Base-by-base conservation (phyloP, 2,329 filamentous ascomycete genomes). In the Hypoxylon sp. region DNA sequence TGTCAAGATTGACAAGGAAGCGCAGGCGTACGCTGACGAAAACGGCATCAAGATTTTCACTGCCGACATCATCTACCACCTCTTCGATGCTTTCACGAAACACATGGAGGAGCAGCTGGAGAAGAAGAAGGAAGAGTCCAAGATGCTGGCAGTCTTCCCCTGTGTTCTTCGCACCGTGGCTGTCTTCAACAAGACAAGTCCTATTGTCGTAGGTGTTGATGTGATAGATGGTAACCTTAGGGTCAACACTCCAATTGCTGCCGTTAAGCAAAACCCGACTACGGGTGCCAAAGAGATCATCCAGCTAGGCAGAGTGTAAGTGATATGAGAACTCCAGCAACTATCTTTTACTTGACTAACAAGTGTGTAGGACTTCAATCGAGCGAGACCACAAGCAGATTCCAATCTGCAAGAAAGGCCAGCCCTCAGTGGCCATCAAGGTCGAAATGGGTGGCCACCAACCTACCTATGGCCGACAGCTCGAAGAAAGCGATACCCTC, bases 1-100 rank as follows among this genome's bases (percentile, higher is more conserved):
- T 80, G 96, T 99, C 82, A 98, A 98, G 85, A 93, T 99, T 15
- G 96, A 99, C 83, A 98, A 97, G 81, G 96, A 99, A 79, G 96
- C 96, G 0, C 90, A 92, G 72, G 87, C 88, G 8, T 97, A 98
- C 75, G 96, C 96, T 10, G 93, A 98, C 17, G 94, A 98, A 63
- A 90, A 97, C 69, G 94, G 94, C 56, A 93, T 99, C 83, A 98
- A 97, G 86, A 93, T 99, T 75, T 99, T 99, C 85, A 97, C 93
- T 2, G 96, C 97, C 2, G 95, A 99, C 81, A 99, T 99, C 75
- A 99, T 99, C 78, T 99, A 99, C 82, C 96, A 99, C 81, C 85
- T 99, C 64, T 99, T 99, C 80, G 97, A 99, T 81, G 87, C 92
- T 72, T 99, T 99, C 83, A 98, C 93, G 47, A 93, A 93, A 80